Evolutionary conservation across 495 filamentous ascomycete genomes (phyloP).

Genomic region (Recurvomyces mirabilis): DNA sequence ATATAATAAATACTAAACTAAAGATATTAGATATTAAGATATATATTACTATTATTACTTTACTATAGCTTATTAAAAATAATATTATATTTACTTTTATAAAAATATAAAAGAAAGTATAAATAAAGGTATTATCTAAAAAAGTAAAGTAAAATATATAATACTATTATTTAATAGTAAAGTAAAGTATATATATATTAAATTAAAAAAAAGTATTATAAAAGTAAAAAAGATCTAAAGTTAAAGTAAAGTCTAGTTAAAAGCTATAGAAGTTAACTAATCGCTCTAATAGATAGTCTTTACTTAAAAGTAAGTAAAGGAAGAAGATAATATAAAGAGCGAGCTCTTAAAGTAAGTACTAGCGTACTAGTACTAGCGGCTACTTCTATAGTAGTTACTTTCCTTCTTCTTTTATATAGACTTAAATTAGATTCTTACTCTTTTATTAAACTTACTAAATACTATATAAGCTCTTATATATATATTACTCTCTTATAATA

Average conservation of each 20-base stretch:
- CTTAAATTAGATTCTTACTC: not conserved
- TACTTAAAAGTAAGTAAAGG: not conserved
- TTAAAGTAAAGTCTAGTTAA: not conserved
- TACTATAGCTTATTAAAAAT: no score
- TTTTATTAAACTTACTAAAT: slow-evolving; percentile 1
- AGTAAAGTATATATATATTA: not conserved
- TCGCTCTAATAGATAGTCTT: not conserved
- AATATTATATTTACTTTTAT: no score
- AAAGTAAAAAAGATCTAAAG: not conserved
- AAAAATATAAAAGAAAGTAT: no score
- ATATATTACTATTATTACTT: no score
- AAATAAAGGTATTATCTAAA: no score
- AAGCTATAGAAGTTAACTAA: not conserved
- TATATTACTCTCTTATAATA: slow-evolving; percentile 5
- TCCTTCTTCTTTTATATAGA: not conserved
- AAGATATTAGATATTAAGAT: no score
- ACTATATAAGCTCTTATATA: slow-evolving; percentile 4
- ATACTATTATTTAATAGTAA: not conserved
- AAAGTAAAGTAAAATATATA: no score
- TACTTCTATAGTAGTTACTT: not conserved
- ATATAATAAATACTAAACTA: no score
- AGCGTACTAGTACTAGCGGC: not conserved
- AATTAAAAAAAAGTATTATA: no score
- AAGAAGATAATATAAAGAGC: not conserved
- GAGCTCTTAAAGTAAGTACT: not conserved